Evolutionary conservation across 495 filamentous ascomycete genomes (phyloP).

Genomic region (Penicillium atrosanguineum): DNA sequence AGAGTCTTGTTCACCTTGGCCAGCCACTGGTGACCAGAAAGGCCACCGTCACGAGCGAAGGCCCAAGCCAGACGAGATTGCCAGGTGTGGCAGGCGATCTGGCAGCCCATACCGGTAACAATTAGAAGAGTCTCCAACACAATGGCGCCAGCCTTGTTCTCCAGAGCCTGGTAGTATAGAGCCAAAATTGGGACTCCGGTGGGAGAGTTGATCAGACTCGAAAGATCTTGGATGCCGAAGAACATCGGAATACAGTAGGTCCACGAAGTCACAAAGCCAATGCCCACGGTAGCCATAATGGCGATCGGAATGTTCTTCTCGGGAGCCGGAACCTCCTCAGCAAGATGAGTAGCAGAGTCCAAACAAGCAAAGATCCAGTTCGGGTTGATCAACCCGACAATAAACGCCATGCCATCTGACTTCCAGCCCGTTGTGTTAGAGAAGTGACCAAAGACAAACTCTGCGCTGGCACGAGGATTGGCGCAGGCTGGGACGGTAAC

Average conservation of each 20-base stretch:
- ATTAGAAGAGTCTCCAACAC: slow-evolving; percentile 54
- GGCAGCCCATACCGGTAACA: slow-evolving; percentile 54
- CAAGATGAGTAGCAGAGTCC: slow-evolving; percentile 61
- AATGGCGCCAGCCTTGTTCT: slow-evolving; percentile 52
- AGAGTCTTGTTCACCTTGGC: slow-evolving; percentile 45
- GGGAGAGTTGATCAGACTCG: slow-evolving; percentile 40
- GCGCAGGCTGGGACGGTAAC: slow-evolving; percentile 55
- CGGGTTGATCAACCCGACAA: slow-evolving; percentile 60
- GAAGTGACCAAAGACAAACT: slow-evolving; percentile 61
- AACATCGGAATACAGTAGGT: slow-evolving; percentile 57
- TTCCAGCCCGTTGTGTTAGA: slow-evolving; percentile 63
- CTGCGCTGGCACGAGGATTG: slow-evolving; percentile 50
- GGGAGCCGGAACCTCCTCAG: slow-evolving; percentile 57
- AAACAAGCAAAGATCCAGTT: slow-evolving; percentile 62
- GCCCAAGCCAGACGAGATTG: slow-evolving; percentile 46
- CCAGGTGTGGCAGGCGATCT: slow-evolving; percentile 55
- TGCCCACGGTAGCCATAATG: slow-evolving; percentile 57
- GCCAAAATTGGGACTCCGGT: slow-evolving; percentile 58
- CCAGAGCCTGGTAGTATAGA: slow-evolving; percentile 55
- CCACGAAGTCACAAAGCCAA: slow-evolving; percentile 58
- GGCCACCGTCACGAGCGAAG: slow-evolving; percentile 57
- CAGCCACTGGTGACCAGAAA: slow-evolving; percentile 48
- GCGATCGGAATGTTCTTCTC: slow-evolving; percentile 46
- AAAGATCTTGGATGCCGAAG: slow-evolving; percentile 55
- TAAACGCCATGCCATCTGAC: slow-evolving; percentile 59